A percentile compares a stretch with the other conserved stretches of the same genome.
Conservation (phyloP, 2,329 filamentous ascomycete genomes). For the Cordyceps militaris region DNA sequence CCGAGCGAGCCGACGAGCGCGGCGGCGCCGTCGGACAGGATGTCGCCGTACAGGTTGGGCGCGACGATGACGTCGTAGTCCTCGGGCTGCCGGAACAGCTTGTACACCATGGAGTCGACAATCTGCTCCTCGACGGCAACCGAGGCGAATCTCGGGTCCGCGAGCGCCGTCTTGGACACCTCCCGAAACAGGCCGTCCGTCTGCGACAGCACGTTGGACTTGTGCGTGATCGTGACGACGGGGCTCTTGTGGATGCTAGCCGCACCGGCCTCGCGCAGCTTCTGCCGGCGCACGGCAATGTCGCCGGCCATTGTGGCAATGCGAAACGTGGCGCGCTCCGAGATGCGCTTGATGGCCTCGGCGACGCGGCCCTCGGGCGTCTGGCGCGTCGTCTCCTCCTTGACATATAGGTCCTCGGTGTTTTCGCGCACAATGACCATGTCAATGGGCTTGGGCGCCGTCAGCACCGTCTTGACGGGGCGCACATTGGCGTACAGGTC, state of each 20-base stretch:
- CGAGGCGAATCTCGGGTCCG: slow-evolving; percentile 52
- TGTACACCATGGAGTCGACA: slow-evolving; percentile 99
- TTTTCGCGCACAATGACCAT: slow-evolving; percentile 98
- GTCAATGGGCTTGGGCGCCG: slow-evolving; percentile 65
- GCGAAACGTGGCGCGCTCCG: slow-evolving; percentile 72
- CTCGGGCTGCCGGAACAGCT: slow-evolving; percentile 92
- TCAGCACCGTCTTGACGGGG: slow-evolving; percentile 77
- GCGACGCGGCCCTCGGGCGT: slow-evolving; percentile 73
- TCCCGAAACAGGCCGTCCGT: slow-evolving; percentile 93
- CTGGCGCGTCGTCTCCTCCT: slow-evolving; percentile 83
- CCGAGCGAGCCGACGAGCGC: slow-evolving; percentile 88
- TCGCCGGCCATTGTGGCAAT: slow-evolving; percentile 93
- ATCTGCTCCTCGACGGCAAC: slow-evolving; percentile 90
- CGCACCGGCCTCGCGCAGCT: slow-evolving; percentile 57
- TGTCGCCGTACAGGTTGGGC: slow-evolving; percentile 95
- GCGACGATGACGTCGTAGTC: slow-evolving; percentile 98
- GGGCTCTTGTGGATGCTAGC: slow-evolving; percentile 52
- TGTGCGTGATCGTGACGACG: slow-evolving; percentile 94
- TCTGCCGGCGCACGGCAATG: slow-evolving; percentile 81
- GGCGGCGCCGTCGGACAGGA: slow-evolving; percentile 90
- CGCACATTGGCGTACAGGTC: slow-evolving; percentile 96
- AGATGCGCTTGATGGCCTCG: slow-evolving; percentile 96
- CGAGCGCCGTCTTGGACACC: slow-evolving; percentile 67
- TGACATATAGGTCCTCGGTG: slow-evolving; percentile 97
- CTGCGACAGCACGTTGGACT: slow-evolving; percentile 93